These are phyloP conservation scores for Silene coronaria DNA, from an alignment of 179 eudicot genomes.

Conservation along the genomic window DNA sequence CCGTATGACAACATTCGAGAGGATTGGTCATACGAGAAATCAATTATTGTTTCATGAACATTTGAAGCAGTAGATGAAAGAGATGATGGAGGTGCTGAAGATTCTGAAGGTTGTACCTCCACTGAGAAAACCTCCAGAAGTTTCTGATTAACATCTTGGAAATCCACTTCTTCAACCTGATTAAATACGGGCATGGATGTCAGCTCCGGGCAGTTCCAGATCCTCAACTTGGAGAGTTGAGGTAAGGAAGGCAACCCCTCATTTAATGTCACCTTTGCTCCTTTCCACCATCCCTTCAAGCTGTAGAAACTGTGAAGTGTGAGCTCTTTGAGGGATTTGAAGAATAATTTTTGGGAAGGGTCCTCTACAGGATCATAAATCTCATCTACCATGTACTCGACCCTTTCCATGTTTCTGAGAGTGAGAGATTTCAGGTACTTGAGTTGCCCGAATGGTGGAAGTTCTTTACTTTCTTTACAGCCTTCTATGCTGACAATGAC, in stretches of 20 bases:
- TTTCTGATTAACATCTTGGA: slow-evolving; percentile 9
- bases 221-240: not conserved
- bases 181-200: slow-evolving; percentile 9
- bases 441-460: slow-evolving; percentile 22
- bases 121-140: not conserved
- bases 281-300: slow-evolving; percentile 27
- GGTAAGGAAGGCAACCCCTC: slow-evolving; percentile 12
- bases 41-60: slow-evolving; percentile 3
- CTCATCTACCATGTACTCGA: slow-evolving; percentile 8
- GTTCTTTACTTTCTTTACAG: slow-evolving; percentile 19
- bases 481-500: slow-evolving; percentile 9
- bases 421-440: slow-evolving; percentile 5
- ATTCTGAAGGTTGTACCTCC: not conserved
- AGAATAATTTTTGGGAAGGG: no score
- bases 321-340: slow-evolving; percentile 16
- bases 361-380: no score
- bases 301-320: slow-evolving; percentile 16
- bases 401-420: slow-evolving; percentile 14
- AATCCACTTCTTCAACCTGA: slow-evolving; percentile 1
- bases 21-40: slow-evolving; percentile 5
- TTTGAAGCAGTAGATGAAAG: not conserved
- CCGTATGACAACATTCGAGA: not conserved
- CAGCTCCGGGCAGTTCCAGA: slow-evolving; percentile 19
- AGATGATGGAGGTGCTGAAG: not conserved
- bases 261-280: not conserved